These are phyloP conservation scores for Durio zibethinus DNA, from an alignment of 345 rosid genomes.

Conservation along the genomic window DNA sequence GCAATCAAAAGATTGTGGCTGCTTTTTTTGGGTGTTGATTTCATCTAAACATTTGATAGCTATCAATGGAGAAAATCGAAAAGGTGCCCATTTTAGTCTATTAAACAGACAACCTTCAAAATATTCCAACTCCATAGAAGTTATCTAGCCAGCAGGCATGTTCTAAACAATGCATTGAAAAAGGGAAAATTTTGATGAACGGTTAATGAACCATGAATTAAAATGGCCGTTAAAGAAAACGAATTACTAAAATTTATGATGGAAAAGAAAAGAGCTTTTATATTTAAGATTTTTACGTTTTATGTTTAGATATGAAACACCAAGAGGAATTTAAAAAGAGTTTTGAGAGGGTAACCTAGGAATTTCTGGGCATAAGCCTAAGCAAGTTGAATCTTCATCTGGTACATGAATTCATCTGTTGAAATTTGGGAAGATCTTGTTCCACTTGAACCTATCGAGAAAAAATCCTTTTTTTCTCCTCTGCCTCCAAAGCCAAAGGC, in stretches of 20 bases:
- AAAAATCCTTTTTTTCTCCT: conserved; percentile 50
- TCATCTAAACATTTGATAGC: not conserved
- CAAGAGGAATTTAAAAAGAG: not conserved
- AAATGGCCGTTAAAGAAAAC: not conserved
- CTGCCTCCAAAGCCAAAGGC: not conserved
- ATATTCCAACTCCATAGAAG: not conserved
- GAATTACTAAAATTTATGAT: too few species aligned
- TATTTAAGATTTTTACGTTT: not conserved
- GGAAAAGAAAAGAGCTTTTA: not conserved
- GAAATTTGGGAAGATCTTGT: conserved; percentile 46
- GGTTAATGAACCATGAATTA: not conserved
- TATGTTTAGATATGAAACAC: not conserved
- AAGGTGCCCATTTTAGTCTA: not conserved
- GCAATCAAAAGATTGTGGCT: not conserved
- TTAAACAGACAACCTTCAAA: not conserved
- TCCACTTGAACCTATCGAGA: conserved; percentile 40
- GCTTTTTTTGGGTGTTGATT: not conserved
- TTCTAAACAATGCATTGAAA: not conserved
- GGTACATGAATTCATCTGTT: conserved; percentile 58
- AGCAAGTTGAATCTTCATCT: conserved; percentile 62
- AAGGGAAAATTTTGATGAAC: not conserved
- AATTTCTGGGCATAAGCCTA: conserved; percentile 83
- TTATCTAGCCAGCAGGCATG: not conserved
- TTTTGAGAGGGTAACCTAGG: conserved; percentile 41
- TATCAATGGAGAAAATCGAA: not conserved